A percentile compares a stretch with the other conserved stretches of the same genome.
Conservation (phyloP, 177 flowering plant species). For the Tripterygium wilfordii region DNA sequence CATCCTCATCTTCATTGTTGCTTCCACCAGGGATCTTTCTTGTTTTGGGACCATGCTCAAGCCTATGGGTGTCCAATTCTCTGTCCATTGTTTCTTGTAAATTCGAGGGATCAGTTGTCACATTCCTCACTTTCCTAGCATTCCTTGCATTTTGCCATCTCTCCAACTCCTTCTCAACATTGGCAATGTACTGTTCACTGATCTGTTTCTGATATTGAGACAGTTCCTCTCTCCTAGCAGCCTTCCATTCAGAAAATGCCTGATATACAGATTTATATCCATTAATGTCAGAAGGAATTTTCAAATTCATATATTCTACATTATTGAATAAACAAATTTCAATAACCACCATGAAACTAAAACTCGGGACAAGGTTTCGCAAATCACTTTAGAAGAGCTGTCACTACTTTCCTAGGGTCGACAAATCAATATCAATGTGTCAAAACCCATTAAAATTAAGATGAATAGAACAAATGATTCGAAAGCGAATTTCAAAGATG, state of each 20-base stretch:
- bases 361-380: too few species aligned
- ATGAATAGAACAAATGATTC: constrained; percentile 23
- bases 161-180: constrained; percentile 80
- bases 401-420: too few species aligned
- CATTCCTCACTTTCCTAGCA: constrained; percentile 52
- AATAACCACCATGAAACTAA: constrained; percentile 70
- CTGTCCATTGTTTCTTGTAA: constrained; percentile 97
- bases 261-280: constrained; percentile 32
- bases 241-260: constrained; percentile 82
- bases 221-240: constrained; percentile 78
- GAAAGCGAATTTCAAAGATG: constrained; percentile 6
- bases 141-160: constrained; percentile 84
- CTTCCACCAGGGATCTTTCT: constrained; percentile 68
- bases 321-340: too few species aligned
- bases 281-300: too few species aligned
- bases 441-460: too few species aligned
- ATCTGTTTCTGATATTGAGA: constrained; percentile 80
- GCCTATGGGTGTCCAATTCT: constrained; percentile 89
- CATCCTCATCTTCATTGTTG: constrained; percentile 86
- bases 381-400: too few species aligned
- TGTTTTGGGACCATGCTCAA: constrained; percentile 93
- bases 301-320: too few species aligned
- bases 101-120: constrained; percentile 39
- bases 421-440: too few species aligned
- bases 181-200: constrained; percentile 60